phyloP scores from a whole-genome alignment of 2,329 filamentous ascomycete genomes.

The Erysiphe pisi region DNA sequence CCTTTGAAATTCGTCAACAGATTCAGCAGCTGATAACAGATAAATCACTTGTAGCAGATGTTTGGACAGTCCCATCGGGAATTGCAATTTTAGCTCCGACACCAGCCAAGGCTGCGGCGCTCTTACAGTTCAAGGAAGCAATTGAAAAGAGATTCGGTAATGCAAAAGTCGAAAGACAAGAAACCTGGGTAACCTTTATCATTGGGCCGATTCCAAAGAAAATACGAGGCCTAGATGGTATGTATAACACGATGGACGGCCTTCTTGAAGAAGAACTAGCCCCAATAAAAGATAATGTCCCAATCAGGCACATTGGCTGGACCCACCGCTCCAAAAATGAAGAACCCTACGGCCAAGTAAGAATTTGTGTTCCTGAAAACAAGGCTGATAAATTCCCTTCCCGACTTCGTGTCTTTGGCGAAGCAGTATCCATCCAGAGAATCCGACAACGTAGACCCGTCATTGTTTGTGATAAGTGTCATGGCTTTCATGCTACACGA shows the following conservation, averaged over 20 bases:
- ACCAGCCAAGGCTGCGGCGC: not conserved
- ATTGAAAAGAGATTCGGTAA: constrained; percentile 3
- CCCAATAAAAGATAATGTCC: not conserved
- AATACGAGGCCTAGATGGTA: constrained; percentile 4
- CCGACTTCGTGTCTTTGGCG: constrained; percentile 4
- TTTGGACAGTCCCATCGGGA: no score
- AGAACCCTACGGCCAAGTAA: no score
- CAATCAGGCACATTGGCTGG: not conserved
- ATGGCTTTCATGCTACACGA: constrained; percentile 1
- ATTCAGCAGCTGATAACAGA: no score
- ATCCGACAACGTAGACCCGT: not conserved
- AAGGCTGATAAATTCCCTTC: no score
- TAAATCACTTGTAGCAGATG: no score
- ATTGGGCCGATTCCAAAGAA: not conserved
- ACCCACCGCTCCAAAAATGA: no score
- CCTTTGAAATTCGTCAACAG: no score
- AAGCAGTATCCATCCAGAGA: not conserved
- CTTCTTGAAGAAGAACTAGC: not conserved
- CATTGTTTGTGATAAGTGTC: not conserved
- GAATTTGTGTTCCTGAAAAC: no score
- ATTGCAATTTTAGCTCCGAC: constrained; percentile 4
- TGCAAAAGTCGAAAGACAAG: constrained; percentile 6
- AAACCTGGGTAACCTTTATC: not conserved
- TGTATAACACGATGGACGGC: not conserved
- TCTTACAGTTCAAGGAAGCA: not conserved